A percentile compares a stretch with the other conserved stretches of the same genome.
Conservation (phyloP, 1,284 basidiomycete genomes). For the Cystobasidium pallidum region DNA sequence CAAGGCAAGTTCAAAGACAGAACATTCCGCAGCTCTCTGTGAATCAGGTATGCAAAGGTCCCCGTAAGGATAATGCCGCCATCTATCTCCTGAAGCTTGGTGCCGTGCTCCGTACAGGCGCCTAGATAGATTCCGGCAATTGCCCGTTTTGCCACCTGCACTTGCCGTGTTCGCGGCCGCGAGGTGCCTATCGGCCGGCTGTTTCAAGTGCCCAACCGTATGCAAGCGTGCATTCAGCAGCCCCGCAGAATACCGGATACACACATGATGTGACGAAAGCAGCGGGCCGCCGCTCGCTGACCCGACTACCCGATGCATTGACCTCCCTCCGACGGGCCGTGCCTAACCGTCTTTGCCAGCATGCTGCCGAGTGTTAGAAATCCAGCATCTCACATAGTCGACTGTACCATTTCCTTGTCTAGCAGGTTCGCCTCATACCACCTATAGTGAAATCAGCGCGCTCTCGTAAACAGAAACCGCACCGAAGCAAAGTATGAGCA, state of each 20-base stretch:
- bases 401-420: no score
- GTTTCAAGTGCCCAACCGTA: no score
- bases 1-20: neutral
- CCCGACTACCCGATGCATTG: no score
- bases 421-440: no score
- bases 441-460: no score
- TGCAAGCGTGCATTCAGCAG: no score
- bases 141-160: neutral
- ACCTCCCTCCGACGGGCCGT: no score
- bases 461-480: neutral
- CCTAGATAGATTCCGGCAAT: neutral
- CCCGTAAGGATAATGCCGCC: neutral
- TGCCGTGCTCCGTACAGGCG: neutral
- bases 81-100: neutral
- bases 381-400: no score
- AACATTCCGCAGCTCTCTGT: neutral
- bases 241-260: no score
- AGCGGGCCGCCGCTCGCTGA: neutral
- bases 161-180: neutral
- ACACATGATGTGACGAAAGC: no score
- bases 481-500: neutral
- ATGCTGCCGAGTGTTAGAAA: no score
- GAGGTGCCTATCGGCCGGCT: neutral
- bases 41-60: neutral
- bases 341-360: no score